Conservation (phyloP, 257 asterid genomes). For the Solanum paucissectum region DNA sequence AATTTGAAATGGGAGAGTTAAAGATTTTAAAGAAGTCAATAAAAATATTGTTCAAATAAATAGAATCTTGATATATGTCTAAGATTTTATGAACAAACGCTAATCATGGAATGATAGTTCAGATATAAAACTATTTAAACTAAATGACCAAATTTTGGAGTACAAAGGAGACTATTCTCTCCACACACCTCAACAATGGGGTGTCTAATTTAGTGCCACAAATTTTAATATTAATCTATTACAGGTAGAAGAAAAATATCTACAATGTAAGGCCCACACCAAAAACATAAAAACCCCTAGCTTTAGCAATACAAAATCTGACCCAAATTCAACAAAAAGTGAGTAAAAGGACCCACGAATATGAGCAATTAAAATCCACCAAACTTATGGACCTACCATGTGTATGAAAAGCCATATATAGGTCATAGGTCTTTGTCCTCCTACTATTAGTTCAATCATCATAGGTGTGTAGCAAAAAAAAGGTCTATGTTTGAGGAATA, state of each 20-base stretch:
- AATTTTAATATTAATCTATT: conserved; percentile 3
- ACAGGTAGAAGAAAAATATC: background rate
- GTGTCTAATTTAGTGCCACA: conserved; percentile 11
- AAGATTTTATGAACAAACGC: too few species aligned
- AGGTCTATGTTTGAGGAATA: background rate
- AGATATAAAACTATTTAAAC: too few species aligned
- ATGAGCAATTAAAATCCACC: background rate
- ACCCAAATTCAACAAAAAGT: conserved; percentile 6
- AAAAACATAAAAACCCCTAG: background rate
- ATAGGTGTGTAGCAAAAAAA: background rate
- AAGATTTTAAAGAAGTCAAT: background rate
- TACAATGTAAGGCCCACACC: conserved; percentile 1
- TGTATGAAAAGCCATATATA: background rate
- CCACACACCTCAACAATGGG: background rate
- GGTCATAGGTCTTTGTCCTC: background rate
- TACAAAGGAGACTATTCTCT: background rate
- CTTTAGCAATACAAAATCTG: background rate
- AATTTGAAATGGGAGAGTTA: background rate
- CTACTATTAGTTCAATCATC: background rate
- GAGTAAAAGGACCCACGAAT: background rate
- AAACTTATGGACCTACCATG: conserved; percentile 20
- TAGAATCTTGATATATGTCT: too few species aligned
- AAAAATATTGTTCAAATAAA: too few species aligned
- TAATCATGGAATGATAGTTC: too few species aligned
- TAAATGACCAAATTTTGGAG: background rate